Base-by-base conservation (phyloP, 1,284 basidiomycete genomes). In the Austroboletus novae-zelandiae region DNA sequence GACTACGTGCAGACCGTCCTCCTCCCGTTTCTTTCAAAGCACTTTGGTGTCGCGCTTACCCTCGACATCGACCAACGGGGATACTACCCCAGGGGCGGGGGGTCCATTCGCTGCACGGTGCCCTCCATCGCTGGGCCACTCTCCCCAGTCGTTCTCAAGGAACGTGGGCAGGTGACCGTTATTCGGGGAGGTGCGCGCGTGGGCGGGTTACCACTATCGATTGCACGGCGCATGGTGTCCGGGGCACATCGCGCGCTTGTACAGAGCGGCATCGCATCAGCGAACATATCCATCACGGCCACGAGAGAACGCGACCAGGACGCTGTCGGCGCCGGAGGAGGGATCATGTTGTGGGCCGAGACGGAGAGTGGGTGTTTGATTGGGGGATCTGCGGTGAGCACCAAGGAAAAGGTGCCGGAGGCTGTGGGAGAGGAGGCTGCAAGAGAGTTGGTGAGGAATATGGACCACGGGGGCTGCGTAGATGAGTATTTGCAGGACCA, bases 401-500 rank as follows among this genome's bases (percentile, higher is more conserved):
- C 62, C 29, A 82, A 79, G 57, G 71, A 72, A 15, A 65, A 70
- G 42, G 61, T 71, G 15, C 71, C 81, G 0, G 64, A 65, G 36
- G 55, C 59, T 3, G 76, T 86, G 10, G 86, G 84, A 8, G 67
- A 73, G 35, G 74, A 76, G 49, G 86, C 87, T 27, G 86, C 81
- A 4, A 59, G 69, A 10, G 78, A 82, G 56, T 63, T 89, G 5
- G 53, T 79, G 36, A 69, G 69, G 50, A 84, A 80, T 42, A 58
- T 89, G 45, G 64, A 73, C 8, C 74, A 78, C 30, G 83, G 74
- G 8, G 86, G 84, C 23, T 86, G 83, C 54, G 81, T 89, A 3
- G 87, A 89, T 53, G 85, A 86, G 53, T 71, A 76, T 58, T 53
- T 80, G 60, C 79, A 87, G 72, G 87, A 90, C 62, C 87, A 89